A percentile compares a stretch with the other conserved stretches of the same genome.
These are phyloP conservation scores for Mycena capillaripes DNA, from an alignment of 768 basidiomycete species.

Conservation along the genomic window DNA sequence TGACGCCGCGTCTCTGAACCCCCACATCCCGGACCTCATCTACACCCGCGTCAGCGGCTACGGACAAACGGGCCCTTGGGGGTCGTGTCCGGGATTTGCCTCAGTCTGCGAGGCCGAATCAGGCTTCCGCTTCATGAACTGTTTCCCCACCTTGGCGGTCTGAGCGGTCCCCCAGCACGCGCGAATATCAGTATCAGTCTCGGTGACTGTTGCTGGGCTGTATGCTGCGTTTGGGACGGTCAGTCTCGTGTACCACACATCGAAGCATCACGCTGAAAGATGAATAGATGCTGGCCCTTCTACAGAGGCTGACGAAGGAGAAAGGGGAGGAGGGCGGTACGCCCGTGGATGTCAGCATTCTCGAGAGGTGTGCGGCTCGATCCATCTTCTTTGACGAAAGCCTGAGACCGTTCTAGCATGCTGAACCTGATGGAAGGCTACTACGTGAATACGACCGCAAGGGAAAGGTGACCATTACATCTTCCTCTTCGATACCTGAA, in stretches of 20 bases:
- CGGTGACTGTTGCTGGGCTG: conserved; percentile 79
- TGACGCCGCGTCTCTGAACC: conserved; percentile 69
- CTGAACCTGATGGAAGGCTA: conserved; percentile 83
- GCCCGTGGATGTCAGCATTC: conserved; percentile 82
- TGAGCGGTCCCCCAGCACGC: conserved; percentile 74
- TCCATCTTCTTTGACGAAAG: not conserved
- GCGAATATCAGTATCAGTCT: conserved; percentile 84
- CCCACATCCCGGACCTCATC: conserved; percentile 89
- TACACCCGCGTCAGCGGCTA: conserved; percentile 90
- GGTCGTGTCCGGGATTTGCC: conserved; percentile 77
- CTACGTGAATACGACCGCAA: conserved; percentile 83
- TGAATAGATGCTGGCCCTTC: conserved; percentile 58
- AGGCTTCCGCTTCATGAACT: conserved; percentile 82
- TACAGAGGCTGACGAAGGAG: conserved; percentile 56
- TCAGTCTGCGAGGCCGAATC: conserved; percentile 85
- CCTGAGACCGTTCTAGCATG: conserved; percentile 60
- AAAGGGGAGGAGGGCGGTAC: conserved; percentile 54
- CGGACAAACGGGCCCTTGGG: conserved; percentile 83
- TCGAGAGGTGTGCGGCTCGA: conserved; percentile 65
- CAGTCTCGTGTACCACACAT: conserved; percentile 27
- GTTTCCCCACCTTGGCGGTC: conserved; percentile 67
- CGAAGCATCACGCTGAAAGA: too few species aligned
- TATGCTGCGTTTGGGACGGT: conserved; percentile 84
- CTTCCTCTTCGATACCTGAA: not conserved
- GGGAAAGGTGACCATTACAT: conserved; percentile 60